A percentile compares a stretch with the other conserved stretches of the same genome.
phyloP scores from a whole-genome alignment of 768 basidiomycete species.

The Suillus tomentosus region DNA sequence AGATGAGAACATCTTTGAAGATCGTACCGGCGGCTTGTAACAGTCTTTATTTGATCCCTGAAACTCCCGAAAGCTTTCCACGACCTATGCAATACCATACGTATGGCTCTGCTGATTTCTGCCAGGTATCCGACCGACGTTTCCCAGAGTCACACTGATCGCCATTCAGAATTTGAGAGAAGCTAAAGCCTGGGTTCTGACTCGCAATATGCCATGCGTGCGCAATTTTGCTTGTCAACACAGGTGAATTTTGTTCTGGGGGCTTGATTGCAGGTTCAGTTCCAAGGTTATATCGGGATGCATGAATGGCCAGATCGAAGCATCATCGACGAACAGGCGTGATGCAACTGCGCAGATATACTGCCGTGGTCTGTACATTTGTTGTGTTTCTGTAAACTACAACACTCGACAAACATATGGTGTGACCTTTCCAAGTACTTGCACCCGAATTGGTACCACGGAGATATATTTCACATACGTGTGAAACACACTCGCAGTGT shows the following conservation, averaged over 20 bases:
- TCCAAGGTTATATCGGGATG: background rate
- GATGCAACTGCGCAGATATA: too few species aligned
- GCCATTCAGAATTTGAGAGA: too few species aligned
- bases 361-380: too few species aligned
- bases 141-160: background rate
- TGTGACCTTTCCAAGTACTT: background rate
- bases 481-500: slow-evolving; percentile 16
- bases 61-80: background rate
- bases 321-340: background rate
- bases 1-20: background rate
- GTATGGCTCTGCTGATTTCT: background rate
- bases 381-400: background rate
- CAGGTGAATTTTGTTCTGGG: background rate
- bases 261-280: background rate
- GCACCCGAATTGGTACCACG: background rate
- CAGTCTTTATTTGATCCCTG: background rate
- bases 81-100: background rate
- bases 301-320: background rate
- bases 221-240: background rate
- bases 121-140: background rate
- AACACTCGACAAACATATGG: background rate
- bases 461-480: background rate
- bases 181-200: background rate
- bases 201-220: background rate
- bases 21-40: background rate